These are phyloP conservation scores for Malus asiatica DNA, from an alignment of 306 rosid genomes.

Conservation along the genomic window DNA sequence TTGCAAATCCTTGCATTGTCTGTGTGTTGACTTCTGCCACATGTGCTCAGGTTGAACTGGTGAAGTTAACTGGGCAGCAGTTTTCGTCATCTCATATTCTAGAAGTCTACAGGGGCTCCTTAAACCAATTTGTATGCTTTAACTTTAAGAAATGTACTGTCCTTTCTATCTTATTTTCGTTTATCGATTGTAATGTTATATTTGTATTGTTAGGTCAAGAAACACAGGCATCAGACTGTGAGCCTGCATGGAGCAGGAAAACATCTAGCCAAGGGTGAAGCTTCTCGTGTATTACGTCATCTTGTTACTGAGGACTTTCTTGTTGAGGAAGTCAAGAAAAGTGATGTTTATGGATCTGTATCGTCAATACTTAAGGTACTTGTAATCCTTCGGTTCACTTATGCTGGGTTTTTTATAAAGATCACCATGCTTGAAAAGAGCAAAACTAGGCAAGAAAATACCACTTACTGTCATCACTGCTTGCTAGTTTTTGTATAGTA, in stretches of 20 bases:
- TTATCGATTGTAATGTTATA: conserved; percentile 11
- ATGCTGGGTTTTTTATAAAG: conserved; percentile 1
- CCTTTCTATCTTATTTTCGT: conserved; percentile 5
- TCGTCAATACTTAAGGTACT: conserved; percentile 82
- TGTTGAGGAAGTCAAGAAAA: conserved; percentile 87
- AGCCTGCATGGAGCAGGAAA: conserved; percentile 86
- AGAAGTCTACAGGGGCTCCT: conserved; percentile 91
- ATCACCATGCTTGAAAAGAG: neutral
- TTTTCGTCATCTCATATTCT: conserved; percentile 79
- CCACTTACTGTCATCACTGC: conserved; percentile 1
- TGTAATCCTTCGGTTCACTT: conserved; percentile 5
- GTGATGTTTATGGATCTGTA: conserved; percentile 83
- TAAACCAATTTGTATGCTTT: conserved; percentile 69
- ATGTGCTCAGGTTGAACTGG: conserved; percentile 68
- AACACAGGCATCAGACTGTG: conserved; percentile 66
- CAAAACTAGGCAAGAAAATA: conserved; percentile 5
- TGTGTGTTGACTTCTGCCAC: conserved; percentile 15
- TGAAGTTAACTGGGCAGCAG: conserved; percentile 68
- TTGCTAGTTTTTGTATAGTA: conserved; percentile 2
- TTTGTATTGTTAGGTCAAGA: conserved; percentile 60
- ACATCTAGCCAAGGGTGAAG: conserved; percentile 80
- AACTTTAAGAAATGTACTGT: conserved; percentile 8
- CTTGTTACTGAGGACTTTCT: conserved; percentile 76
- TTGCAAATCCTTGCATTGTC: conserved; percentile 5
- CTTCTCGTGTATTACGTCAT: conserved; percentile 81